Evolutionary conservation across 1,284 basidiomycete species (phyloP), one percentile per base, ranked within the genome.

Genomic region (Rhodotorula sp.): DNA sequence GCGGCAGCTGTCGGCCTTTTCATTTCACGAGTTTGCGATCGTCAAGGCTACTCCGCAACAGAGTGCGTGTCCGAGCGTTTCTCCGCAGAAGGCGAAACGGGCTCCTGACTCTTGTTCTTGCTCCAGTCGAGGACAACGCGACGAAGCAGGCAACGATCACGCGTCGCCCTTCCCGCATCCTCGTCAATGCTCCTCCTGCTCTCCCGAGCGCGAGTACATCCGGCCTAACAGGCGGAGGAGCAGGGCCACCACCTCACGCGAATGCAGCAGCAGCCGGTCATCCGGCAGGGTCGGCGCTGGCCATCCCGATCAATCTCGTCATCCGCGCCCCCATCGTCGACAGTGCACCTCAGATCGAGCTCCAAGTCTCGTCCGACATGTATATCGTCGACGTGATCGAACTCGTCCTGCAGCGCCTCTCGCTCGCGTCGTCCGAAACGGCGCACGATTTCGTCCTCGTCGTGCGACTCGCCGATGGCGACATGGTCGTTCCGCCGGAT

Each of bases 11-110:
- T 86, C 88, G 49, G 94, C 92, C 79, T 97, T 99, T 82, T 91
- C 90, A 59, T 91, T 93, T 64, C 90, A 91, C 64, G 91, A 92
- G 52, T 97, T 94, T 80, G 97, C 94, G 8, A 86, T 98, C 23
- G 95, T 81, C 28, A 81, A 83, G 85, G 86, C 86, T 0, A 90
- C 87, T 6, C 81, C 87, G 0, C 82, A 87, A 6, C 95, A 98
- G 84, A 84, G 92, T 93, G 77, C 58, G 86, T 80, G 38, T 14
- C 15, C 54, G 48, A 45, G 14, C 50, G 18, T 34, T 16, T 48
- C 45, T 61, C 57, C 26, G 43, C 67, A 62, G 23, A 34, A 5
- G 38, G 38, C 5, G 6, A 16, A 5, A 14, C 43, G n/a, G 14
- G 45, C 54, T 16, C 26, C 21, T 23, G 23, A 28, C n/a, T 63